phyloP scores from a whole-genome alignment of 306 rosid species.

The Sicyos edulis region DNA sequence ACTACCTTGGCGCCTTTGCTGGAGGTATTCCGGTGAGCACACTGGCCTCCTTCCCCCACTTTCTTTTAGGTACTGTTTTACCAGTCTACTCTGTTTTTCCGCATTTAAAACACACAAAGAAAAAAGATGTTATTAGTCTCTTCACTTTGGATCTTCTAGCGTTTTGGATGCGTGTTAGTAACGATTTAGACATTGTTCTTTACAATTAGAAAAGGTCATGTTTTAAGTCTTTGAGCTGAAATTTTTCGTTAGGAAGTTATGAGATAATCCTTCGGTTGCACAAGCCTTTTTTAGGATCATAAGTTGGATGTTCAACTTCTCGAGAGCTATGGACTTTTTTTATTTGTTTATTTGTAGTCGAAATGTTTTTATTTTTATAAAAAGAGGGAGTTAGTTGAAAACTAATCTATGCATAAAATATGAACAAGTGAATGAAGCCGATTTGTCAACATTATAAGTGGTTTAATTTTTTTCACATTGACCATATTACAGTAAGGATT shows the following conservation, averaged over 20 bases:
- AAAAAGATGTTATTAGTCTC: not conserved
- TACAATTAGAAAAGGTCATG: not conserved
- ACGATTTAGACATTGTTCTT: not conserved
- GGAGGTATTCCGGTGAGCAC: slow-evolving; percentile 99
- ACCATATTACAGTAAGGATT: not conserved
- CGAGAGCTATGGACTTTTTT: too few species aligned
- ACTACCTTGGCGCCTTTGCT: slow-evolving; percentile 89
- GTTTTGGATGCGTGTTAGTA: not conserved
- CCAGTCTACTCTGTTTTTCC: slow-evolving; percentile 45
- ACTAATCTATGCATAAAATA: not conserved
- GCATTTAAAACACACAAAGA: slow-evolving; percentile 8
- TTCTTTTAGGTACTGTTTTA: slow-evolving; percentile 47
- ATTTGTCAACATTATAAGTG: not conserved
- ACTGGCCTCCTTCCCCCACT: slow-evolving; percentile 55
- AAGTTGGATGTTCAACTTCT: too few species aligned
- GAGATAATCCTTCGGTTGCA: too few species aligned
- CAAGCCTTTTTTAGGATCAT: too few species aligned
- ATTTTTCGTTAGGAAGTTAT: not conserved
- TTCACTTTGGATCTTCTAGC: not conserved
- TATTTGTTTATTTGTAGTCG: too few species aligned
- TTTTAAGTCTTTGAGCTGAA: not conserved
- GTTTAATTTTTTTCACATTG: not conserved
- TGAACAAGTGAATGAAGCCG: not conserved
- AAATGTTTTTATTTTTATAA: too few species aligned
- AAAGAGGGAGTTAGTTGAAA: not conserved